These are phyloP conservation scores for Geotrichum klebahnii DNA, from an alignment of 1,139 yeast species.

Conservation along the genomic window DNA sequence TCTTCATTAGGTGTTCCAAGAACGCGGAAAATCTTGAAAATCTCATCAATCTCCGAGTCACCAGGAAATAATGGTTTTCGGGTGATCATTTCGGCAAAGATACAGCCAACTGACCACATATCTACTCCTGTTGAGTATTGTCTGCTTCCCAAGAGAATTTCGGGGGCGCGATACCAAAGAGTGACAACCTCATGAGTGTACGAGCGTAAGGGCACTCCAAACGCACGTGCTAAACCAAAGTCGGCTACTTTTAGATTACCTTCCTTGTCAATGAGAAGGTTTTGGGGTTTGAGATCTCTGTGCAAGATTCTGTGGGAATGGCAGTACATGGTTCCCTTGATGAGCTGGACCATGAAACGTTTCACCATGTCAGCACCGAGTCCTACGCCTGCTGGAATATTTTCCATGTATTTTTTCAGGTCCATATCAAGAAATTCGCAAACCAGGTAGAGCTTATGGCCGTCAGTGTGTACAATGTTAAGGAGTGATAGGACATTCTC, in stretches of 20 bases:
- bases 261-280: slow-evolving; percentile 85
- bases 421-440: slow-evolving; percentile 92
- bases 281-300: too few species aligned
- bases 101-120: slow-evolving; percentile 98
- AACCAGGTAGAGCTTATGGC: slow-evolving; percentile 87
- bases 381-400: slow-evolving; percentile 87
- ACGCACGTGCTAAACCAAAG: slow-evolving; percentile 94
- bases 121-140: slow-evolving; percentile 98
- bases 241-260: slow-evolving; percentile 95
- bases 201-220: slow-evolving; percentile 94
- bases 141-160: slow-evolving; percentile 89
- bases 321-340: slow-evolving; percentile 90
- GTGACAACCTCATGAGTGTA: slow-evolving; percentile 98
- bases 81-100: slow-evolving; percentile 97
- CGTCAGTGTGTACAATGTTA: slow-evolving; percentile 93
- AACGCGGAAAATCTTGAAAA: slow-evolving; percentile 85
- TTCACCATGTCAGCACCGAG: slow-evolving; percentile 87
- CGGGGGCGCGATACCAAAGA: slow-evolving; percentile 97
- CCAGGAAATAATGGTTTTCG: slow-evolving; percentile 95
- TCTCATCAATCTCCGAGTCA: slow-evolving; percentile 97
- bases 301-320: slow-evolving; percentile 92
- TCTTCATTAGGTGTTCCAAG: slow-evolving; percentile 94
- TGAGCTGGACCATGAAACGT: slow-evolving; percentile 86
- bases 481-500: slow-evolving; percentile 86
- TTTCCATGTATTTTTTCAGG: slow-evolving; percentile 93